Evolutionary conservation across 495 filamentous ascomycete genomes (phyloP).

Genomic region (Xylaria grammica): DNA sequence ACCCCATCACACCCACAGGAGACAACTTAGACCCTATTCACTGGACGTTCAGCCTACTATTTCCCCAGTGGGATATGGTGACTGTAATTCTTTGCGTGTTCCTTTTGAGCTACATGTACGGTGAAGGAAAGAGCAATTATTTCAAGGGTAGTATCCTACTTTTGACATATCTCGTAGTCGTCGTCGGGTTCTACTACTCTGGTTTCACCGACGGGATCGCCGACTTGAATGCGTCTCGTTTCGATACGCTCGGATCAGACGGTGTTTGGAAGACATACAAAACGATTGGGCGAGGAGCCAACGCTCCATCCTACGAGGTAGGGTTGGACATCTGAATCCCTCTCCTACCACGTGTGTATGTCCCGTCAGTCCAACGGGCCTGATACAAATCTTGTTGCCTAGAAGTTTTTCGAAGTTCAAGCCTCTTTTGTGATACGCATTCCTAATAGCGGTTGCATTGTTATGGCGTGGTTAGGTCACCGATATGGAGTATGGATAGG

Average conservation of each 20-base stretch:
- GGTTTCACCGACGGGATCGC: slow-evolving; percentile 64
- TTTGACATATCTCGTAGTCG: slow-evolving; percentile 89
- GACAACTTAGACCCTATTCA: slow-evolving; percentile 61
- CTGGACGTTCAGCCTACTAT: slow-evolving; percentile 92
- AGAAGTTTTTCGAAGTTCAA: not conserved
- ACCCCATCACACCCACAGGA: slow-evolving; percentile 36
- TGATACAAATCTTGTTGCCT: not conserved
- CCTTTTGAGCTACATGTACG: slow-evolving; percentile 95
- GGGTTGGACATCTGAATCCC: slow-evolving; percentile 33
- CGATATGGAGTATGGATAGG: slow-evolving; percentile 16
- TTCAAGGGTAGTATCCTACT: slow-evolving; percentile 94
- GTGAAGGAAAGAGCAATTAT: slow-evolving; percentile 95
- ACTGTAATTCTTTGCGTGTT: slow-evolving; percentile 98
- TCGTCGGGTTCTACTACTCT: slow-evolving; percentile 89
- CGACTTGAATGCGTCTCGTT: slow-evolving; percentile 64
- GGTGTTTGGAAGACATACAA: slow-evolving; percentile 57
- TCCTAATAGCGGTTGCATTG: slow-evolving; percentile 12
- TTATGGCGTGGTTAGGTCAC: slow-evolving; percentile 4
- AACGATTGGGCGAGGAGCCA: slow-evolving; percentile 53
- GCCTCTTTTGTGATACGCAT: not conserved
- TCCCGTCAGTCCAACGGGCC: not conserved
- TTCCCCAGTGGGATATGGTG: slow-evolving; percentile 99
- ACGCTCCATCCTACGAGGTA: slow-evolving; percentile 32
- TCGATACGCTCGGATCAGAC: slow-evolving; percentile 67
- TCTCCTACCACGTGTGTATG: not conserved